Conservation (phyloP, 2,329 filamentous ascomycete genomes). For the Aspergillus puulaauensis region DNA sequence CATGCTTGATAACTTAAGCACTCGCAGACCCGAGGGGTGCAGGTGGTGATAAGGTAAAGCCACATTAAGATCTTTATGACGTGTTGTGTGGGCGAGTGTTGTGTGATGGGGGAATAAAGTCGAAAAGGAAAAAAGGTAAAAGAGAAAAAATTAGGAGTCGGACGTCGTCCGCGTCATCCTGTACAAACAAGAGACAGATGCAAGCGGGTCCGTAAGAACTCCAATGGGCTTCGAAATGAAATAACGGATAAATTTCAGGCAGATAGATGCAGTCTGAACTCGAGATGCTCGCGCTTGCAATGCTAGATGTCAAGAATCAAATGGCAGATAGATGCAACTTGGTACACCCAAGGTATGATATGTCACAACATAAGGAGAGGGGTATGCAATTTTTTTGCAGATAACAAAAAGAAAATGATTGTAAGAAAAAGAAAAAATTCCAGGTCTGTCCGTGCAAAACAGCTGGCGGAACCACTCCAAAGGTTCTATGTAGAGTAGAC, state of each 20-base stretch:
- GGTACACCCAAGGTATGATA: constrained; percentile 30
- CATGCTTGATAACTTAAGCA: not conserved
- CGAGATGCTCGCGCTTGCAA: constrained; percentile 48
- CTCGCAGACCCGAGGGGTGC: not conserved
- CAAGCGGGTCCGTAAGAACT: constrained; percentile 4
- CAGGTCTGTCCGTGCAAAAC: constrained; percentile 7
- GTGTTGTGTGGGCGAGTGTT: constrained; percentile 1
- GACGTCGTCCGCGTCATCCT: not conserved
- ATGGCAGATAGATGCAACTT: constrained; percentile 34
- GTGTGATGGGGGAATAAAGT: constrained; percentile 1
- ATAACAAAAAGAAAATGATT: constrained; percentile 21
- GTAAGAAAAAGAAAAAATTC: constrained; percentile 8
- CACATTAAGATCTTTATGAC: constrained; percentile 21
- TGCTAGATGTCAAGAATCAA: constrained; percentile 42
- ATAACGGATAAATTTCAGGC: constrained; percentile 16
- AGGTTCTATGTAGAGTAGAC: constrained; percentile 15
- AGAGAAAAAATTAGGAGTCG: constrained; percentile 7
- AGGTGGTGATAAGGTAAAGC: constrained; percentile 16
- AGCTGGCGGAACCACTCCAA: constrained; percentile 11
- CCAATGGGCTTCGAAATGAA: constrained; percentile 13
- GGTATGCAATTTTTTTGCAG: constrained; percentile 35
- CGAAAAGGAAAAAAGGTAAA: constrained; percentile 5
- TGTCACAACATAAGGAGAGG: constrained; percentile 32
- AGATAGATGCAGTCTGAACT: constrained; percentile 28
- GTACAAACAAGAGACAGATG: not conserved